A percentile compares a stretch with the other conserved stretches of the same genome.
phyloP scores from a whole-genome alignment of 1,284 basidiomycete species.

The Macrocystidia cucumis region DNA sequence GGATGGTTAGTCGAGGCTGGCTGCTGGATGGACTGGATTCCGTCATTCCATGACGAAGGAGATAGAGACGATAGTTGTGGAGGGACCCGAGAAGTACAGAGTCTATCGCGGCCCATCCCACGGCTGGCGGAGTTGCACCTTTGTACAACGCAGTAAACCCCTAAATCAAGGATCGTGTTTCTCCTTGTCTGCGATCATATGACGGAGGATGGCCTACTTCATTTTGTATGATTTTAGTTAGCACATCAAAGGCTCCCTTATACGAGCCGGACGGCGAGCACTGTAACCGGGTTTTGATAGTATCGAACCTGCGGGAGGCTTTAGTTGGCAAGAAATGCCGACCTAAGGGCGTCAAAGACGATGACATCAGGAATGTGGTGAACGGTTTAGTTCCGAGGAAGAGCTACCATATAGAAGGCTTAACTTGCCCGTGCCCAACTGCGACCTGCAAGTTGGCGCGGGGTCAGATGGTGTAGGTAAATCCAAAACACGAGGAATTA shows the following conservation, averaged over 20 bases:
- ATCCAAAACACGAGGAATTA: constrained; percentile 4
- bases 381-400: too few relatives aligned
- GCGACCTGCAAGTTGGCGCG: constrained; percentile 38
- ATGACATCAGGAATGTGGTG: too few relatives aligned
- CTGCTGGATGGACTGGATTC: constrained; percentile 39
- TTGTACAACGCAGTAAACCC: constrained; percentile 56
- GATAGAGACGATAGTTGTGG: constrained; percentile 64
- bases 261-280: constrained; percentile 69
- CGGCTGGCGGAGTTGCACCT: constrained; percentile 66
- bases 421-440: constrained; percentile 56
- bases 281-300: constrained; percentile 71
- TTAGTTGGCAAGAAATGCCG: too few relatives aligned
- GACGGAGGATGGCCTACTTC: constrained; percentile 38
- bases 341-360: too few relatives aligned
- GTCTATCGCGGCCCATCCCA: constrained; percentile 75
- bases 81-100: constrained; percentile 70
- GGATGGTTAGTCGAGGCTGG: constrained; percentile 40
- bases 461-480: constrained; percentile 10
- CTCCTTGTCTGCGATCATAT: constrained; percentile 4
- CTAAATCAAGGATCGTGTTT: constrained; percentile 19
- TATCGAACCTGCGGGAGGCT: constrained; percentile 57
- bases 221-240: constrained; percentile 52
- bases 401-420: constrained; percentile 9
- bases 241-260: constrained; percentile 57
- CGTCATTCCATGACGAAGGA: constrained; percentile 45